Evolutionary conservation across 2,329 filamentous ascomycete genomes (phyloP).

Genomic region (Decorospora gaudefroyi): DNA sequence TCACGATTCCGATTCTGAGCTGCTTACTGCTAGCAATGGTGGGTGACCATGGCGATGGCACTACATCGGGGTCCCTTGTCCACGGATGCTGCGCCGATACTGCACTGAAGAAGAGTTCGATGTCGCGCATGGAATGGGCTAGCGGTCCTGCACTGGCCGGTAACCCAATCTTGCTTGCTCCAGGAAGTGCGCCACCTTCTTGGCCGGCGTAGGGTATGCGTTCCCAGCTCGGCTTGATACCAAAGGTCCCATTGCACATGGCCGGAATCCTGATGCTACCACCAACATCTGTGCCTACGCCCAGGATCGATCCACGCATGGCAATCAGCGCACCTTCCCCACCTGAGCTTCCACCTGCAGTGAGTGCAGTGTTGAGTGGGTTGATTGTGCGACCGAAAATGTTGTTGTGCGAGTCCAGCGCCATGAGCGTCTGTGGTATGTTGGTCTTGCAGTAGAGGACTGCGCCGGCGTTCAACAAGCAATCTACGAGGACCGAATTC

Average conservation of each 20-base stretch:
- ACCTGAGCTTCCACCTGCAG: conserved; percentile 58
- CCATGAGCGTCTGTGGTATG: conserved; percentile 59
- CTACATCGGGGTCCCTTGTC: conserved; percentile 52
- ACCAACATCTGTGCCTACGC: conserved; percentile 61
- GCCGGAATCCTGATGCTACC: conserved; percentile 59
- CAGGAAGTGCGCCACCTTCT: conserved; percentile 53
- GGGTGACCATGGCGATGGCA: conserved; percentile 48
- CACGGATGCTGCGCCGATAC: conserved; percentile 60
- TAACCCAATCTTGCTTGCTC: conserved; percentile 53
- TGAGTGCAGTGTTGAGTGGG: conserved; percentile 54
- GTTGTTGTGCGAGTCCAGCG: conserved; percentile 59
- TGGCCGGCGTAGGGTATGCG: conserved; percentile 60
- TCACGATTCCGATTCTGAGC: conserved; percentile 55
- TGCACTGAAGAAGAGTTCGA: conserved; percentile 59
- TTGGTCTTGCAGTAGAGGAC: conserved; percentile 61
- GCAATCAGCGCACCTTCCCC: conserved; percentile 59
- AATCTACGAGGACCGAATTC: conserved; percentile 50
- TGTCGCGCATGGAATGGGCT: conserved; percentile 55
- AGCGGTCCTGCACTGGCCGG: conserved; percentile 54
- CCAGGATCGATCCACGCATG: conserved; percentile 55
- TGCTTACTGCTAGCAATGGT: conserved; percentile 32
- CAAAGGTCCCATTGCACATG: conserved; percentile 56
- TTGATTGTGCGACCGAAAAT: conserved; percentile 55
- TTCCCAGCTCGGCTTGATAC: conserved; percentile 52
- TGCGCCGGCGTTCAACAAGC: conserved; percentile 54